A percentile compares a stretch with the other conserved stretches of the same genome.
Conservation (phyloP, 2,329 filamentous ascomycete species). For the Zymoseptoria tritici region DNA sequence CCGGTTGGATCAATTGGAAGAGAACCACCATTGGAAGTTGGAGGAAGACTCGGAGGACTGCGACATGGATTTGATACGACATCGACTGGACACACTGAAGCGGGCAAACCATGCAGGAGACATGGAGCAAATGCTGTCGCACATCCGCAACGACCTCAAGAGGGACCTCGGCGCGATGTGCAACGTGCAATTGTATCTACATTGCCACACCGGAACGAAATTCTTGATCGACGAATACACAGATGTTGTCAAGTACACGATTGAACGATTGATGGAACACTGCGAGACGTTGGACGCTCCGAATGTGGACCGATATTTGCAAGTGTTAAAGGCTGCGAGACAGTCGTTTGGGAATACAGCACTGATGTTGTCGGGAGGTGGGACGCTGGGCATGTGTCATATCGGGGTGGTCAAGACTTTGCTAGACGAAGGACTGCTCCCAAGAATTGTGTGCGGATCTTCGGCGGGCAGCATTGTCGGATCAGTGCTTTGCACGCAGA, state of each 20-base stretch:
- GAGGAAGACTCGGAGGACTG: constrained; percentile 15
- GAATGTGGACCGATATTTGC: constrained; percentile 10
- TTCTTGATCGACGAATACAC: constrained; percentile 19
- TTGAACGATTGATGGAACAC: constrained; percentile 14
- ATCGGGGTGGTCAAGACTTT: constrained; percentile 19
- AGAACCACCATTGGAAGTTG: constrained; percentile 16
- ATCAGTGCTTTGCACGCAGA: constrained; percentile 18
- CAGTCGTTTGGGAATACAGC: constrained; percentile 17
- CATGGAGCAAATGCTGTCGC: constrained; percentile 14
- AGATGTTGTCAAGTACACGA: constrained; percentile 19
- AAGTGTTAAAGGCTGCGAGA: constrained; percentile 14
- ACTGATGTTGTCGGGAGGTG: constrained; percentile 20
- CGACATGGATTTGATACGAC: constrained; percentile 10
- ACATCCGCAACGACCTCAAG: constrained; percentile 16
- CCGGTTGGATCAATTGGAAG: constrained; percentile 15
- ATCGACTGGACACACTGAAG: constrained; percentile 15
- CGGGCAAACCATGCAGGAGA: constrained; percentile 11
- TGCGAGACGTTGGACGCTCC: constrained; percentile 11
- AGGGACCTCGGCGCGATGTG: constrained; percentile 19
- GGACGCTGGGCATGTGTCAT: constrained; percentile 20
- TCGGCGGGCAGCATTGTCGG: constrained; percentile 21
- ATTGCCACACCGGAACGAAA: constrained; percentile 16
- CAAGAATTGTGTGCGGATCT: constrained; percentile 18
- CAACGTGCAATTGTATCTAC: constrained; percentile 15
- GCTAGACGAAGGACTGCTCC: constrained; percentile 12